A percentile compares a stretch with the other conserved stretches of the same genome.
Conservation (phyloP, 306 rosid species). For the Prinsepia uniflora region DNA sequence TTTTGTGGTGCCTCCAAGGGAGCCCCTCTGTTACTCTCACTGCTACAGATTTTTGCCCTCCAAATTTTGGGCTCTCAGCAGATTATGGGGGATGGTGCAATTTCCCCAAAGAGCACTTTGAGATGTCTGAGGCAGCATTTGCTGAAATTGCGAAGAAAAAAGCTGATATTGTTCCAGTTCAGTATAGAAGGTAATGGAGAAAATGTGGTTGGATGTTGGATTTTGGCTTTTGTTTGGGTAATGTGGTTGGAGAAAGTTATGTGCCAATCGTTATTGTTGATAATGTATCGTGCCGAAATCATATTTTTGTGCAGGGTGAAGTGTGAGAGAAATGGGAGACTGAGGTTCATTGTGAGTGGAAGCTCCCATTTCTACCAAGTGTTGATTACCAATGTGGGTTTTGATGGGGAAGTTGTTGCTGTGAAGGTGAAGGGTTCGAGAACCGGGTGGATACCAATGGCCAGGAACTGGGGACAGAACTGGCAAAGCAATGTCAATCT, state of each 20-base stretch:
- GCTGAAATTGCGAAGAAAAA: slow-evolving; percentile 64
- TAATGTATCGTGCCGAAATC: no score
- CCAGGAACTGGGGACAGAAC: slow-evolving; percentile 87
- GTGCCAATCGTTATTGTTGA: no score
- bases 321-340: slow-evolving; percentile 74
- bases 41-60: slow-evolving; percentile 95
- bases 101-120: slow-evolving; percentile 87
- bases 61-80: slow-evolving; percentile 73
- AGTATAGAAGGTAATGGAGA: slow-evolving; percentile 72
- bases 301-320: slow-evolving; percentile 59
- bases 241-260: no score
- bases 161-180: slow-evolving; percentile 90
- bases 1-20: slow-evolving; percentile 84
- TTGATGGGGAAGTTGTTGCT: slow-evolving; percentile 79
- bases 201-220: neutral
- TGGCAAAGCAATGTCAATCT: slow-evolving; percentile 87
- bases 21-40: slow-evolving; percentile 83
- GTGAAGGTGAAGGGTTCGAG: slow-evolving; percentile 94
- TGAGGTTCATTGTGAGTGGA: slow-evolving; percentile 73
- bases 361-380: slow-evolving; percentile 71
- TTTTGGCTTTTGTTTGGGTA: no score
- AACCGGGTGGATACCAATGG: slow-evolving; percentile 96
- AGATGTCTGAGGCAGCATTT: slow-evolving; percentile 86
- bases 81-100: slow-evolving; percentile 99
- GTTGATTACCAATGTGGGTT: slow-evolving; percentile 72